Percentiles rank a stretch among this genome's conserved stretches.
Evolutionary conservation across 2,329 filamentous ascomycete species (phyloP).

Genomic region (Juglanconis sp.): DNA sequence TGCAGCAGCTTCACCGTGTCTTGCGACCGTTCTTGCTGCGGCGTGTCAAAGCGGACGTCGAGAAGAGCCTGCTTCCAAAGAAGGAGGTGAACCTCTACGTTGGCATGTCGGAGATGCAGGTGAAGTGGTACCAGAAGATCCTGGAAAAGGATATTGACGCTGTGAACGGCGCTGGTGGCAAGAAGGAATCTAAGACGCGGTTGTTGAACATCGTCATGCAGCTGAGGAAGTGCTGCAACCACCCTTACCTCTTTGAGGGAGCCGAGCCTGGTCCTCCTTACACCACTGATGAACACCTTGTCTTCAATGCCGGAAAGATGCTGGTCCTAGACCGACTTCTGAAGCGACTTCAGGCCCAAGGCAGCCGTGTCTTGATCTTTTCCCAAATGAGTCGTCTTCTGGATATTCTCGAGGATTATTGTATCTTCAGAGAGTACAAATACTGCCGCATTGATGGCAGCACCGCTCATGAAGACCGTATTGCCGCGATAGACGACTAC

Average conservation of each 20-base stretch:
- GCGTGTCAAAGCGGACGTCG: conserved; percentile 94
- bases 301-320: conserved; percentile 97
- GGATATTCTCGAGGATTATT: conserved; percentile 97
- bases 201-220: conserved; percentile 99
- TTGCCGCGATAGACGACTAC: conserved; percentile 96
- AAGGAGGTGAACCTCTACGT: conserved; percentile 97
- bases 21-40: conserved; percentile 90
- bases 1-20: conserved; percentile 92
- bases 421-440: conserved; percentile 88
- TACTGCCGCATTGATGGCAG: conserved; percentile 97
- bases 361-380: conserved; percentile 95
- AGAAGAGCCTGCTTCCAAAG: conserved; percentile 95
- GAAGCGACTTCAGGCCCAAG: conserved; percentile 76
- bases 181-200: conserved; percentile 95
- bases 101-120: conserved; percentile 98
- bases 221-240: conserved; percentile 96
- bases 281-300: conserved; percentile 93
- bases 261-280: conserved; percentile 96
- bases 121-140: conserved; percentile 99
- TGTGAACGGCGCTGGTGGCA: conserved; percentile 93
- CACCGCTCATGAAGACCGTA: conserved; percentile 95
- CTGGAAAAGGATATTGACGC: conserved; percentile 98
- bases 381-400: conserved; percentile 98
- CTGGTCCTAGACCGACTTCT: conserved; percentile 90
- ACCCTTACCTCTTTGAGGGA: conserved; percentile 96